These are phyloP conservation scores for Stagonosporopsis tanaceti DNA, from an alignment of 2,329 filamentous ascomycete species.

Conservation along the genomic window DNA sequence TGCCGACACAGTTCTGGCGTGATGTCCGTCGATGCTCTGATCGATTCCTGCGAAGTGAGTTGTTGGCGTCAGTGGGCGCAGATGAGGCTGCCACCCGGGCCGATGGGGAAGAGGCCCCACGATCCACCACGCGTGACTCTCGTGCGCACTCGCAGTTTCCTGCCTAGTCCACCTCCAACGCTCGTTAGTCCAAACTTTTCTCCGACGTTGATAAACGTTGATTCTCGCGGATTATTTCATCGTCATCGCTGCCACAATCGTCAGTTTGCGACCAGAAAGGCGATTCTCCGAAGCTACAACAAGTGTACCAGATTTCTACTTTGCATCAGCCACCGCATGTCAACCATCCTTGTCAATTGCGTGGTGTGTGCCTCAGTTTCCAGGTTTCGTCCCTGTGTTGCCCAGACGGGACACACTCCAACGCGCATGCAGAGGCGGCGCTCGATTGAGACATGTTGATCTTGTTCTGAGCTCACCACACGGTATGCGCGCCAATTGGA, in stretches of 20 bases:
- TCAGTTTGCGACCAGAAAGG: neutral
- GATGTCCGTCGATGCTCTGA: conserved; percentile 7
- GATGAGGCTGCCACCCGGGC: conserved; percentile 16
- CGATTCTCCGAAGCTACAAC: neutral
- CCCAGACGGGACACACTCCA: conserved; percentile 13
- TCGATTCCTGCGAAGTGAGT: conserved; percentile 2
- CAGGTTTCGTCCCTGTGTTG: conserved; percentile 7
- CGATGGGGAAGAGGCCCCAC: conserved; percentile 17
- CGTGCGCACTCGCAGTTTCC: conserved; percentile 4
- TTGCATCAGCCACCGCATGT: conserved; percentile 5
- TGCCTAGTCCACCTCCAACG: conserved; percentile 5
- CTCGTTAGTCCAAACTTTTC: conserved; percentile 20
- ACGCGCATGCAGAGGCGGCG: conserved; percentile 11
- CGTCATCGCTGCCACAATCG: neutral
- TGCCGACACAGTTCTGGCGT: conserved; percentile 1
- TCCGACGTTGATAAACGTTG: neutral
- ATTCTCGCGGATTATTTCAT: neutral
- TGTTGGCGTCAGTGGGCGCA: conserved; percentile 15
- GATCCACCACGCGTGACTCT: conserved; percentile 16
- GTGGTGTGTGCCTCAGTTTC: conserved; percentile 4
- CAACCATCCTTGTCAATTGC: conserved; percentile 10
- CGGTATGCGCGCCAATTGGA: conserved; percentile 3
- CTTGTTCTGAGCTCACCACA: conserved; percentile 11
- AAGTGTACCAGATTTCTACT: conserved; percentile 8
- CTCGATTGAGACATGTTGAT: conserved; percentile 10